Base-by-base conservation (phyloP, 2,329 filamentous ascomycete species). In the Neophaeococcomyces mojaviensis region DNA sequence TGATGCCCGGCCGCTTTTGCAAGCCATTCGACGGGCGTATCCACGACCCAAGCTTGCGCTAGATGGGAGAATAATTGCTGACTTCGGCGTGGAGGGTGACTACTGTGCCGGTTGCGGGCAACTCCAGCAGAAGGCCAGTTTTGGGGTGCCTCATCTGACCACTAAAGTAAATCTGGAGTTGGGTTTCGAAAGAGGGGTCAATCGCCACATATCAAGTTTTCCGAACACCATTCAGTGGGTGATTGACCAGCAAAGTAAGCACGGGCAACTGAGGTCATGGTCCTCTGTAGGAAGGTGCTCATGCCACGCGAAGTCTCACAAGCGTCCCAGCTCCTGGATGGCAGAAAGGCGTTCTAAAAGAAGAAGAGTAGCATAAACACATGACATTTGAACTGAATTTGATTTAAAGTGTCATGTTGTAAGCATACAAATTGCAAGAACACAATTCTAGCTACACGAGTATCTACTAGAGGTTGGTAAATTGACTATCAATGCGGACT, bases 31-130 rank as follows among this genome's bases (percentile, higher is more conserved):
- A 7, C 15, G 19, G 10, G 45, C 48, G 26, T 53, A 51, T 35
- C 48, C 45, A 10, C 47, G 36, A 4, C 45, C 42, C 18, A 30
- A 38, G 4, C 47, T 54, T 36, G 31, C 40, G 24, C 26, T 32
- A 34, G 40, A 19, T 15, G 33, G 26, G 3, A 46, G 48, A 30
- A 3, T 44, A 33, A 6, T 18, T 6, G 33, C 54, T 20, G 49
- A 47, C 3, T 26, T 26, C 19, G 38, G 48, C 19, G 42, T 43
- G 26, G 47, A 53, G 19, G 43, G 50, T 32, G 45, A 52, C 22
- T 47, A 46, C 15, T 58, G 52, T 40, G 9, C 6, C 4, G 28
- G 44, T 8, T 58, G 54, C 39, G 52, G 54, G 3, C 55, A 53
- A 26, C 56, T 50, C 36, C 50, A 51, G 20, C 50, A 51, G 37